Base-by-base conservation (phyloP, 345 rosid genomes). In the Eucalyptus tenuipes region DNA sequence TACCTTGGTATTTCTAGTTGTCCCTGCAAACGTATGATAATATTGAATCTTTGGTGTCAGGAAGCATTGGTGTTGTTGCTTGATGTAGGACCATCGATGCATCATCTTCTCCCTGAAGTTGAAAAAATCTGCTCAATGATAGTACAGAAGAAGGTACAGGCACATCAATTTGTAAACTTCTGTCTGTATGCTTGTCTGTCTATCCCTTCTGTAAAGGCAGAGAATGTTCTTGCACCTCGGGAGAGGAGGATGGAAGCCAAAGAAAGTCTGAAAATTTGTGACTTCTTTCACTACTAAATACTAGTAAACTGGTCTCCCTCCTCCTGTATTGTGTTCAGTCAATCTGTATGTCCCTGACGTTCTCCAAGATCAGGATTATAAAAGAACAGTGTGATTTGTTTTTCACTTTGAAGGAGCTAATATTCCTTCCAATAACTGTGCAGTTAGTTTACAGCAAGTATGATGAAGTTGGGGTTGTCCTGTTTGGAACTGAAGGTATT, bases 71-170 rank as follows among this genome's bases (percentile, higher is more conserved):
- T 97, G 85, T 90, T 97, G 92, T 90, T 97, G 85, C 93, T 97
- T 12, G 99, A 97, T 92, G 97, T 96, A 29, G 97, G 99, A 45
- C 99, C 97, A 1, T 92, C 96, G 14, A 97, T 96, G 99, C 97
- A 95, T 91, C 81, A 55, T 91, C 75, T 93, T 89, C 96, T 96
- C 84, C 94, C 95, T 45, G 92, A 94, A 87, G 92, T 97, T 86
- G 95, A 94, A 92, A 96, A 93, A 85, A 49, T 96, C 71, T 95
- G 96, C 90, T 92, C 96, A 33, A 91, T 95, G 94, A 93, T 97
- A n/a, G 79, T 94, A 3, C 95, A 94, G 85, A 96, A 96, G 93
- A 96, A 97, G 99, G 99, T 97, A 64, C 16, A 81, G 7, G 82
- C 87, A 29, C 44, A 49, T 47, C 29, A 11, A 52, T 31, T 49